phyloP scores from a whole-genome alignment of 148 eudicot species.

The Hydrangea macrophylla region DNA sequence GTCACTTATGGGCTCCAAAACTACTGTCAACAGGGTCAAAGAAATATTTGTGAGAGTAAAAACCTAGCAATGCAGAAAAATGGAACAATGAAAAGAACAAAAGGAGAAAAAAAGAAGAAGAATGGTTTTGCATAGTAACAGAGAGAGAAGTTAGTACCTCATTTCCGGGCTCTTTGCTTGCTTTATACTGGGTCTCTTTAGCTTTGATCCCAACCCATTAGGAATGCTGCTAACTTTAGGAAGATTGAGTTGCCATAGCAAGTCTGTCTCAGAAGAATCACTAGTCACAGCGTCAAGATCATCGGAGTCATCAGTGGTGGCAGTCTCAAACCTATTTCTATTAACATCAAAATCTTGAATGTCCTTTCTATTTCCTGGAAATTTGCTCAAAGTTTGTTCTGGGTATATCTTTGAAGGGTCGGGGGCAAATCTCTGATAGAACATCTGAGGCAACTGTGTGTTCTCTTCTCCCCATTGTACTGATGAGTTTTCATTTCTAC shows the following conservation, averaged over 20 bases:
- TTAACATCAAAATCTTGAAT: constrained; percentile 31
- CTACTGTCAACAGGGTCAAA: not conserved
- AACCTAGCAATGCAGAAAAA: not conserved
- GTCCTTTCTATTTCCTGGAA: constrained; percentile 18
- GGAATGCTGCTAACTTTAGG: constrained; percentile 47
- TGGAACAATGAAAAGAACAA: not conserved
- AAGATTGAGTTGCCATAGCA: constrained; percentile 28
- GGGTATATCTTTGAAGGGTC: constrained; percentile 26
- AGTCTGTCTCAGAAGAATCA: constrained; percentile 72
- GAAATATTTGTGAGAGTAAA: not conserved
- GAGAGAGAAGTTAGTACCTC: constrained; percentile 32
- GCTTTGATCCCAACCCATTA: constrained; percentile 41
- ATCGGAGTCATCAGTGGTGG: constrained; percentile 45
- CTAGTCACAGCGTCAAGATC: constrained; percentile 66
- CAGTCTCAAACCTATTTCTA: constrained; percentile 35
- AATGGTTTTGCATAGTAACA: not conserved
- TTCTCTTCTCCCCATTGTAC: constrained; percentile 32
- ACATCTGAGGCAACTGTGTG: constrained; percentile 29
- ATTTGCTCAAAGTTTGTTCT: constrained; percentile 22
- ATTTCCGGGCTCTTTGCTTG: constrained; percentile 46
- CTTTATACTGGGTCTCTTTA: constrained; percentile 44
- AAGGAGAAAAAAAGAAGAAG: not conserved
- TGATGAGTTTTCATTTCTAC: constrained; percentile 21
- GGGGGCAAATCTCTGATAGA: constrained; percentile 18
- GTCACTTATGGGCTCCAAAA: no score